Percentiles rank a stretch among this genome's conserved stretches.
Conservation (phyloP, 306 rosid species). For the Vachellia collinsii region DNA sequence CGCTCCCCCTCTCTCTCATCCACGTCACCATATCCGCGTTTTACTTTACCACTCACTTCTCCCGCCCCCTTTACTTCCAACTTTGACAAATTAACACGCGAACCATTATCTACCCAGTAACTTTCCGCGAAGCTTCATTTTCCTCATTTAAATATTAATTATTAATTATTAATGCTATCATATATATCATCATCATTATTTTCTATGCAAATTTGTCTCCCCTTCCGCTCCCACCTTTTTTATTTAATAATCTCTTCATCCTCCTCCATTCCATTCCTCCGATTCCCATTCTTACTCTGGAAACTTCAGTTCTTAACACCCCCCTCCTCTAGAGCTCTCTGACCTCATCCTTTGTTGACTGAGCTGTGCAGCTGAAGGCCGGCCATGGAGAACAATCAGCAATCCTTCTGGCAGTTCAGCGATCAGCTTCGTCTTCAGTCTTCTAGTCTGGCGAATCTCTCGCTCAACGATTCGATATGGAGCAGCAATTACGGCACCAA, state of each 20-base stretch:
- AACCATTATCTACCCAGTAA: background rate
- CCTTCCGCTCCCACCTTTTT: background rate
- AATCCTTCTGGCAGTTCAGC: conserved; percentile 84
- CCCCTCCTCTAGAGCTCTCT: background rate
- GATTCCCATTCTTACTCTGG: background rate
- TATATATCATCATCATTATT: background rate
- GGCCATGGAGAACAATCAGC: conserved; percentile 67
- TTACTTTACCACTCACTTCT: background rate
- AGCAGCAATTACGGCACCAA: conserved; percentile 55
- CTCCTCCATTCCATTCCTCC: background rate
- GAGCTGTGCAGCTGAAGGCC: background rate
- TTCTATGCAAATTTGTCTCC: background rate
- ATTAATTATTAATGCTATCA: no score
- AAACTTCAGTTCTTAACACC: background rate
- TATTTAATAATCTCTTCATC: background rate
- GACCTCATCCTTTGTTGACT: background rate
- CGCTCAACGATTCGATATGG: conserved; percentile 88
- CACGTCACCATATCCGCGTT: conserved; percentile 23
- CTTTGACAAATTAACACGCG: conserved; percentile 18
- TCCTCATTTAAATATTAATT: background rate
- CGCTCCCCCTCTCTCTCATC: background rate
- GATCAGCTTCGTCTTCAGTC: conserved; percentile 80
- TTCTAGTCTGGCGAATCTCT: conserved; percentile 58
- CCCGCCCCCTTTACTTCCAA: background rate
- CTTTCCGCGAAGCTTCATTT: conserved; percentile 16